Base-by-base conservation (phyloP, 441 rosid genomes). In the Pelargonium cotyledonis region DNA sequence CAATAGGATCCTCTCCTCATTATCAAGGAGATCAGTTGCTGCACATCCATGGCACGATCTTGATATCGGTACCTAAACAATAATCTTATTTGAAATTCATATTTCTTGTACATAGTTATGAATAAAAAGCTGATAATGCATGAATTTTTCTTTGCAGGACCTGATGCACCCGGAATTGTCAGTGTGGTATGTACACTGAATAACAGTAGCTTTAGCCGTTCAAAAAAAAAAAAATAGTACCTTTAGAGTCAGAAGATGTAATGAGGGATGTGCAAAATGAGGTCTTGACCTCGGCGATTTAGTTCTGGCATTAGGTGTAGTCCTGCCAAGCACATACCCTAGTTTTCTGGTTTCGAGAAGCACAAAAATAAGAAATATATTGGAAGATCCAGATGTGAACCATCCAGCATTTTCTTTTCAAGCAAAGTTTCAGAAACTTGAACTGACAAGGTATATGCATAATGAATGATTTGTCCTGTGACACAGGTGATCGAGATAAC, bases 41-140 rank as follows among this genome's bases (percentile, higher is more conserved):
- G 96, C 97, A 65, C 97, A 91, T 83, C 97, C 99, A 26, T 95
- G 97, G 99, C 97, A 95, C 73, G 92, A 89, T 77, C 76, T 91
- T 74, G 91, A 91, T 76, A 88, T 90, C 66, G 99, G 97, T 91
- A 81, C 3, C 21, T 16, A 55, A 55, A 55, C 21, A 16, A 55
- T 16, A 53, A 55, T 19, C 19, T 55, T 5, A 55, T 55, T 1
- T 16, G 19, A 53, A 18, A 53, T 53, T 53, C 60, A 16, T 53
- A 53, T 53, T 53, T 2, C 16, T 53, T 2, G 8, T 8, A 16
- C 19, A 19, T 15, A 16, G 10, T 15, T 15, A 51, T 6, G 18
- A 55, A 16, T 16, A 15, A 55, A 55, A 15, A 55, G 10, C 61
- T 55, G 18, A 55, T 55, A 6, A 16, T 16, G 61, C 23, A 6